Conservation (phyloP, 768 basidiomycete genomes). For the Collybia nuda region DNA sequence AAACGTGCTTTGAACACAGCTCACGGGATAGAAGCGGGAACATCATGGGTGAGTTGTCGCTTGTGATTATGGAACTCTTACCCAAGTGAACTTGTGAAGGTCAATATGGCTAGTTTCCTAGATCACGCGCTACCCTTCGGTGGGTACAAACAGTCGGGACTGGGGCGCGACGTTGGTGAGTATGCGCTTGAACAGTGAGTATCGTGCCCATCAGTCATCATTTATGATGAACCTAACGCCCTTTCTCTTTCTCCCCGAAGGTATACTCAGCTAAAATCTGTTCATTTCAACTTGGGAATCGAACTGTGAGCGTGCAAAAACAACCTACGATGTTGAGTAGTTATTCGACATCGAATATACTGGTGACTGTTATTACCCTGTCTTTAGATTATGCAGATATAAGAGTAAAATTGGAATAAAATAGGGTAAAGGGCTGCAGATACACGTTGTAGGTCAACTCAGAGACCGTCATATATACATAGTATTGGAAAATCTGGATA, state of each 20-base stretch:
- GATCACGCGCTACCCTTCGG: conserved; percentile 72
- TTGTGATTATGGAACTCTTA: background rate
- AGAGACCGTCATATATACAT: no score
- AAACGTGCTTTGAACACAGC: conserved; percentile 13
- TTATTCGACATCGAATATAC: no score
- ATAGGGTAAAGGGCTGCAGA: no score
- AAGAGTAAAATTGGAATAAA: no score
- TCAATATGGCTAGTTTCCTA: background rate
- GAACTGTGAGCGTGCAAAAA: background rate
- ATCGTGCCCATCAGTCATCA: background rate
- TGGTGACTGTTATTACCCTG: no score
- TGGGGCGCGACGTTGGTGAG: conserved; percentile 79
- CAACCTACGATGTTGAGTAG: no score
- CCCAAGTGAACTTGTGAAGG: background rate
- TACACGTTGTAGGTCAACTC: no score
- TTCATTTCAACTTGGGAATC: background rate
- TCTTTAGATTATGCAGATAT: no score
- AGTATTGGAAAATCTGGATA: no score
- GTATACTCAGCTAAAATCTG: conserved; percentile 1
- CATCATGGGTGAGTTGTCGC: conserved; percentile 6
- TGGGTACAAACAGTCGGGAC: conserved; percentile 82
- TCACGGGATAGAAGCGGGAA: conserved; percentile 16
- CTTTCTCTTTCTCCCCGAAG: background rate
- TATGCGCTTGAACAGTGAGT: conserved; percentile 66
- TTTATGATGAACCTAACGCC: background rate